phyloP scores from a whole-genome alignment of 768 basidiomycete species.

The Xerocomellus chrysenteron region DNA sequence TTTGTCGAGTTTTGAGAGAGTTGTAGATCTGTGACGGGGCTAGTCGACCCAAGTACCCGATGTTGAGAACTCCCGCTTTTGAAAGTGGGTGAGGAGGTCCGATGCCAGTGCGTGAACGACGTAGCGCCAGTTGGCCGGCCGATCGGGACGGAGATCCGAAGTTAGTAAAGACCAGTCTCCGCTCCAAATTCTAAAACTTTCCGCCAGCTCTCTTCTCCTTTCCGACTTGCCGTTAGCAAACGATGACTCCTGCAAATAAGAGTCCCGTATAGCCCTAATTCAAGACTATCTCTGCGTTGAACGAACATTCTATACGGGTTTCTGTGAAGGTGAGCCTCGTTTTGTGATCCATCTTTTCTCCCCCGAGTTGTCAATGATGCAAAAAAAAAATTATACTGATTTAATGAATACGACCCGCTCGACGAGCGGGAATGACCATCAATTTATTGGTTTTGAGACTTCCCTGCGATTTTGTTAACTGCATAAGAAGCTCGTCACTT shows the following conservation, averaged over 20 bases:
- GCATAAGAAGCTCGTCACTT: not conserved
- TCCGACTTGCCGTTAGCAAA: not conserved
- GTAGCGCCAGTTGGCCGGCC: not conserved
- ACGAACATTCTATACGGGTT: not conserved
- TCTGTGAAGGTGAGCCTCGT: not conserved
- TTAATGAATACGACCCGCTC: constrained; percentile 14
- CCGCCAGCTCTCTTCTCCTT: not conserved
- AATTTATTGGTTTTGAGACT: not conserved
- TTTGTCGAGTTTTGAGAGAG: not conserved
- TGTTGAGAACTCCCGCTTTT: too few species aligned
- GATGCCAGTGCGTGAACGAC: too few species aligned
- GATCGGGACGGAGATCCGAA: not conserved
- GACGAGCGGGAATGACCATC: constrained; percentile 6
- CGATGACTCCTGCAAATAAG: not conserved
- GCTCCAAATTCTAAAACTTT: not conserved
- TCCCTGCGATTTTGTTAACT: not conserved
- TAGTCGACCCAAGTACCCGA: too few species aligned
- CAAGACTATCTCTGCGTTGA: not conserved
- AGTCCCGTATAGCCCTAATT: not conserved
- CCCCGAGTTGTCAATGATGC: not conserved
- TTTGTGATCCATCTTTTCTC: not conserved
- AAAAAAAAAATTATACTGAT: constrained; percentile 8
- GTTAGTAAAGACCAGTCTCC: not conserved
- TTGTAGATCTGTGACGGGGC: not conserved
- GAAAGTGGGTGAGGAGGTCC: not conserved